A percentile compares a stretch with the other conserved stretches of the same genome.
phyloP scores from a whole-genome alignment of 257 asterid species.

The Coffea eugenioides region DNA sequence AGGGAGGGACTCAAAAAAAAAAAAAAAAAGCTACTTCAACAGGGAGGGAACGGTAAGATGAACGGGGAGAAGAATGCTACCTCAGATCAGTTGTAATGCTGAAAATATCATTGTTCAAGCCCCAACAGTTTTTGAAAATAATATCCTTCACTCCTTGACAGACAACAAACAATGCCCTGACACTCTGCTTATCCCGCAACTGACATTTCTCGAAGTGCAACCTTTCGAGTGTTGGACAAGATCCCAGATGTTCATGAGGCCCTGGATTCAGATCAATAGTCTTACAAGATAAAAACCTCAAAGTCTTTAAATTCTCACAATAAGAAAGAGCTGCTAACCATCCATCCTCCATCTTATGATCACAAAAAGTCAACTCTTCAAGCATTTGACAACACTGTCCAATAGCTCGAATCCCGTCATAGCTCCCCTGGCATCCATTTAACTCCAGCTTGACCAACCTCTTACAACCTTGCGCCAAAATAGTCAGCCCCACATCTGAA shows the following conservation, averaged over 20 bases:
- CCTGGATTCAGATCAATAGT: conserved; percentile 42
- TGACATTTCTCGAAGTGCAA: conserved; percentile 69
- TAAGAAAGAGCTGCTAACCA: conserved; percentile 67
- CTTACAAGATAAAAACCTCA: conserved; percentile 58
- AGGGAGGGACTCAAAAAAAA: no score
- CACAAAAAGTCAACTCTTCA: conserved; percentile 48
- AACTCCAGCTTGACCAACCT: conserved; percentile 64
- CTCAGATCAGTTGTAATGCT: conserved; percentile 44
- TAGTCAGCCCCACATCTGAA: conserved; percentile 67
- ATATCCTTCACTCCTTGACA: conserved; percentile 51
- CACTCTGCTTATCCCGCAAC: conserved; percentile 43
- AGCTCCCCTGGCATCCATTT: conserved; percentile 69
- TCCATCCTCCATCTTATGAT: conserved; percentile 71
- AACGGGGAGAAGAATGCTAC: conserved; percentile 24
- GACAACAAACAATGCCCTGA: conserved; percentile 48
- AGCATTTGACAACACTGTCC: conserved; percentile 76
- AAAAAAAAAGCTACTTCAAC: no score
- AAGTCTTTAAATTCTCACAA: conserved; percentile 54
- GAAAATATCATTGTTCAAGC: conserved; percentile 54
- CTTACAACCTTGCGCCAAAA: conserved; percentile 77
- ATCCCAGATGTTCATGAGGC: conserved; percentile 42
- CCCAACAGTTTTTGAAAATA: conserved; percentile 54
- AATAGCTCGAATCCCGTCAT: conserved; percentile 64
- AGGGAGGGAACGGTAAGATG: background rate
- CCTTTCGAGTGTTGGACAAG: conserved; percentile 49